Evolutionary conservation across 768 basidiomycete species (phyloP).

Genomic region (Tricholoma sp.): DNA sequence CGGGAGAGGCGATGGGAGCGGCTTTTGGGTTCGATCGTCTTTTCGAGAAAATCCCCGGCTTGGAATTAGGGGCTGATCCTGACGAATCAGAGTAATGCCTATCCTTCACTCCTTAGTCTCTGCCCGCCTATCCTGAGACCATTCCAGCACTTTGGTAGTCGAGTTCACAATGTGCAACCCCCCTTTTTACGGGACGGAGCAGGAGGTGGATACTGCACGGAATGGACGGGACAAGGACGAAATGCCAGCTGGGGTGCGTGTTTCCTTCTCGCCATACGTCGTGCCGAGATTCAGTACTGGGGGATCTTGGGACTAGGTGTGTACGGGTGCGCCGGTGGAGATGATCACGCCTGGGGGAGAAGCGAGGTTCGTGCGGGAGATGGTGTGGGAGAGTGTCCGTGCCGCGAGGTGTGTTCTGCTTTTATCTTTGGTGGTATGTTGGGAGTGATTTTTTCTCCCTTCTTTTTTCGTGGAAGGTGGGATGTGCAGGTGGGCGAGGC

Average conservation of each 20-base stretch:
- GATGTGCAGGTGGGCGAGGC: no score
- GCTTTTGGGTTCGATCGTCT: conserved; percentile 12
- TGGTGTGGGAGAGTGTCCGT: conserved; percentile 69
- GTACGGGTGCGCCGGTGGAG: conserved; percentile 82
- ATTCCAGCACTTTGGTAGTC: conserved; percentile 35
- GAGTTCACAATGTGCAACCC: conserved; percentile 95
- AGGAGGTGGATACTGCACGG: conserved; percentile 47
- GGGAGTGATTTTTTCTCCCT: no score
- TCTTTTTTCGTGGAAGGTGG: no score
- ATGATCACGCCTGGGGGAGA: conserved; percentile 92
- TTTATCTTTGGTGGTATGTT: neutral
- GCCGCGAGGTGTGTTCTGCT: conserved; percentile 11
- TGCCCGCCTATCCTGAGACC: neutral
- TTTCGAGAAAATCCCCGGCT: neutral
- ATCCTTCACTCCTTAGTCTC: neutral
- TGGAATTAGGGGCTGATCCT: neutral
- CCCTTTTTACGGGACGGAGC: conserved; percentile 79
- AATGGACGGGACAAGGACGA: conserved; percentile 61
- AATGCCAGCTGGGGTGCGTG: conserved; percentile 64
- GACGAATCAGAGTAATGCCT: neutral
- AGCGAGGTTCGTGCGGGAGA: conserved; percentile 63
- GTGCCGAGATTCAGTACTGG: neutral
- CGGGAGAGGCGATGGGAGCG: conserved; percentile 12
- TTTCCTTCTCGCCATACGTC: neutral
- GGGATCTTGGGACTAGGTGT: conserved; percentile 52